Percentiles rank a stretch among this genome's conserved stretches.
These are phyloP conservation scores for Pistacia integerrima DNA, from an alignment of 345 rosid species.

Conservation along the genomic window DNA sequence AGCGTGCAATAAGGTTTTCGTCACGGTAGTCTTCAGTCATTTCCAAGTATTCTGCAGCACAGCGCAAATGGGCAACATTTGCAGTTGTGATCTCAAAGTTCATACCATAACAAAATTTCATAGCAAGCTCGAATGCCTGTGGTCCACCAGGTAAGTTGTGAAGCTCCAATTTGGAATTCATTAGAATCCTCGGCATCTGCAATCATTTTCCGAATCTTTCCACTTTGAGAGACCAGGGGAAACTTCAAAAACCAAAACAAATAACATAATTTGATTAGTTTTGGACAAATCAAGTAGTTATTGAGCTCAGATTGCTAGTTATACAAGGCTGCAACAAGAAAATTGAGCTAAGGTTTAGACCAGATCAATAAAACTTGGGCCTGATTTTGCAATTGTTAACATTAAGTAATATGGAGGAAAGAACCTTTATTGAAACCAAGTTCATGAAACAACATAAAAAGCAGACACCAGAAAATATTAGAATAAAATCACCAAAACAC, in stretches of 20 bases:
- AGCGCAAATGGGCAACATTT: slow-evolving; percentile 67
- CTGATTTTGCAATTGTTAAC: background rate
- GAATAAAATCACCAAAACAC: background rate
- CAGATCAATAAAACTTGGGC: background rate
- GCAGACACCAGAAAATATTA: background rate
- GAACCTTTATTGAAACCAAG: background rate
- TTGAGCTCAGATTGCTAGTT: background rate
- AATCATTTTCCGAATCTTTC: slow-evolving; percentile 73
- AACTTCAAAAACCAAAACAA: slow-evolving; percentile 47
- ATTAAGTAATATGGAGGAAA: background rate
- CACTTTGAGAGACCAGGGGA: slow-evolving; percentile 83
- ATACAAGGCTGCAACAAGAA: background rate
- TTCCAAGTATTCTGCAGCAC: slow-evolving; percentile 76
- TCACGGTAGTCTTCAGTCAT: slow-evolving; percentile 83
- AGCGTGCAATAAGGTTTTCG: slow-evolving; percentile 60
- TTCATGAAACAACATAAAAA: background rate
- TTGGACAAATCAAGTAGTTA: too few relatives aligned
- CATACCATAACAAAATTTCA: slow-evolving; percentile 90
- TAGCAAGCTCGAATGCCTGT: slow-evolving; percentile 72
- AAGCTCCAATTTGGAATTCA: slow-evolving; percentile 56
- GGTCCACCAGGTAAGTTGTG: slow-evolving; percentile 73
- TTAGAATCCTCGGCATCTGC: slow-evolving; percentile 58
- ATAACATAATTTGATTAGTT: background rate
- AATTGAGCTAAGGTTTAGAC: background rate
- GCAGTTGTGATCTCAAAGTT: slow-evolving; percentile 77